These are phyloP conservation scores for Dactylonectria macrodidyma DNA, from an alignment of 2,329 filamentous ascomycete genomes.

Conservation along the genomic window DNA sequence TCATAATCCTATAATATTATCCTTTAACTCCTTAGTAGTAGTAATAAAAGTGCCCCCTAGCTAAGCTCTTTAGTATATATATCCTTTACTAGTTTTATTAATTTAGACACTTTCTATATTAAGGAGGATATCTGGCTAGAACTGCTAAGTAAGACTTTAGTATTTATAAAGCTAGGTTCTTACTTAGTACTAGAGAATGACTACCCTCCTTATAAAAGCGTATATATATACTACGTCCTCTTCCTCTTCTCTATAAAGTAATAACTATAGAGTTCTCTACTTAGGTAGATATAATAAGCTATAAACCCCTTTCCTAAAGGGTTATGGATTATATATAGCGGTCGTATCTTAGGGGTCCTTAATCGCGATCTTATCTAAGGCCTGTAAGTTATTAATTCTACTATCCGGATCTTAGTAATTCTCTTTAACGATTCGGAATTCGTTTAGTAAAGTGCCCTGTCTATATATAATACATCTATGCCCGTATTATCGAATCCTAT, in stretches of 20 bases:
- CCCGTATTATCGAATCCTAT: too few relatives aligned
- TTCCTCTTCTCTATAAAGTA: not conserved
- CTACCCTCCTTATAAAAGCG: not conserved
- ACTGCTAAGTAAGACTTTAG: not conserved
- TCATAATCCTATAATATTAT: not conserved
- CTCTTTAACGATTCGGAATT: too few relatives aligned
- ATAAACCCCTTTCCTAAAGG: constrained; percentile 1
- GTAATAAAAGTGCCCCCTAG: too few relatives aligned
- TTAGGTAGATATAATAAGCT: not conserved
- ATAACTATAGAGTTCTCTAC: not conserved
- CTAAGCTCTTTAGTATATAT: too few relatives aligned
- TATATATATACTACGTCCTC: not conserved
- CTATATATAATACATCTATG: too few relatives aligned
- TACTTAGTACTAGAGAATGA: not conserved
- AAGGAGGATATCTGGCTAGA: constrained; percentile 1
- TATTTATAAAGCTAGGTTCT: not conserved
- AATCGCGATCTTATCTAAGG: too few relatives aligned
- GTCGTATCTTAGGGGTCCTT: too few relatives aligned
- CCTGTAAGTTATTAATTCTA: too few relatives aligned
- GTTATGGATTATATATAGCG: too few relatives aligned
- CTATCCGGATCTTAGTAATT: too few relatives aligned
- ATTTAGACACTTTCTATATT: not conserved
- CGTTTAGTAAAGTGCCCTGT: too few relatives aligned
- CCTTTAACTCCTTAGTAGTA: too few relatives aligned
- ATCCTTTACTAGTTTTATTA: not conserved